Evolutionary conservation across 2,329 filamentous ascomycete species (phyloP).

Genomic region (Pseudogymnoascus sp.): DNA sequence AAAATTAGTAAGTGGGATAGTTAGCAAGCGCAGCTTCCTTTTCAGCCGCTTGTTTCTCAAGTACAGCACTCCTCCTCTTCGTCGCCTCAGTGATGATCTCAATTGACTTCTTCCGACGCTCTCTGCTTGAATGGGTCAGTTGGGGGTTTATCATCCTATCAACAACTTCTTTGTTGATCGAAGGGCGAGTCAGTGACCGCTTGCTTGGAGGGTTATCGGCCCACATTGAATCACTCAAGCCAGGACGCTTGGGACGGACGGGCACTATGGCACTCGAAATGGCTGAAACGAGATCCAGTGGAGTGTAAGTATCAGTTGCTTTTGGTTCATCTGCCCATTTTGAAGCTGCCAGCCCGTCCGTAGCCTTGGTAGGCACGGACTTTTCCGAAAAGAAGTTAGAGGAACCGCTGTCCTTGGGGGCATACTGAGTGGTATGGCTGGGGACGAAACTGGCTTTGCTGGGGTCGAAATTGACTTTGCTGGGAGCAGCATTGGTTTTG

Average conservation of each 20-base stretch:
- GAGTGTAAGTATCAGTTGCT: neutral
- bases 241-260: neutral
- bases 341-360: neutral
- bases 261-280: neutral
- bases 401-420: neutral
- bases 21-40: neutral
- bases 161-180: neutral
- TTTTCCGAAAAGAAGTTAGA: neutral
- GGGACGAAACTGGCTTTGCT: neutral
- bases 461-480: neutral
- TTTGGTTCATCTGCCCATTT: neutral
- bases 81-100: neutral
- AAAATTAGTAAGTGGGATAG: neutral
- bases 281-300: neutral
- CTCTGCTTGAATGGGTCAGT: neutral
- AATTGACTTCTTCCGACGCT: neutral
- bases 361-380: neutral
- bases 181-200: neutral
- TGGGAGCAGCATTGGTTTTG: neutral
- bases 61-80: neutral
- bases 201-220: neutral
- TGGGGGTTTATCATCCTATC: neutral
- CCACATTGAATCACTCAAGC: neutral
- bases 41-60: neutral
- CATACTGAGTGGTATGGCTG: neutral